Evolutionary conservation across 805 yeast species (phyloP), one percentile per base, ranked within the genome.

Genomic region (Yamadazyma insecticola): DNA sequence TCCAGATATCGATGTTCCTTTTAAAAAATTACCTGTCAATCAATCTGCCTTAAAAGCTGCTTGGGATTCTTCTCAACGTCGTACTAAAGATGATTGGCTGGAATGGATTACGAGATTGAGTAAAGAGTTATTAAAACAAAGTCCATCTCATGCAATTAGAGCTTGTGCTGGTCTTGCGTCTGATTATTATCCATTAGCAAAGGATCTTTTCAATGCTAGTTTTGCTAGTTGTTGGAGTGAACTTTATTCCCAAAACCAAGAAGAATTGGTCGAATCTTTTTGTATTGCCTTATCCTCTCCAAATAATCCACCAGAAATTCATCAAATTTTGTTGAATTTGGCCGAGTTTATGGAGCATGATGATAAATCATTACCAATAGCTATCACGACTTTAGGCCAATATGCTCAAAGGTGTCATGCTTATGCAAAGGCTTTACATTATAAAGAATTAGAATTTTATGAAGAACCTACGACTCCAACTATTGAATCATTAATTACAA

Each of bases 301-400:
- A 3, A 85, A 88, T 44, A 87, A 86, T 41, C 95, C 97, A 0
- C 97, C 98, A 0, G 99, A 92, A 46, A 89, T 92, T 26, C 82
- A 88, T 48, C 97, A 92, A 51, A 82, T 88, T 2, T 66, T 92
- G 37, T 66, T 92, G 44, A 89, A 90, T 42, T 63, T 92, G 35
- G 95, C 96, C 0, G 99, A 92, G 55, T 92, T 84, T 50, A 82
- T 92, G 92, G 99, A 92, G 51, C 97, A 90, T 47, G 97, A 90
- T 55, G 97, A 88, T 45, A 89, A 88, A 48, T 84, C 96, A 0
- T 67, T 92, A 36, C 97, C 97, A 0, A 83, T 92, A 25, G 81
- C 94, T 20, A 84, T 85, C n/a, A 76, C 89, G 4, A 84, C 94
- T 0, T 63, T 92, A 37, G 95, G 97, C 3, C 87, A 81, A 44